Conservation (phyloP, 2,329 filamentous ascomycete species). For the Colletotrichum tropicicola region DNA sequence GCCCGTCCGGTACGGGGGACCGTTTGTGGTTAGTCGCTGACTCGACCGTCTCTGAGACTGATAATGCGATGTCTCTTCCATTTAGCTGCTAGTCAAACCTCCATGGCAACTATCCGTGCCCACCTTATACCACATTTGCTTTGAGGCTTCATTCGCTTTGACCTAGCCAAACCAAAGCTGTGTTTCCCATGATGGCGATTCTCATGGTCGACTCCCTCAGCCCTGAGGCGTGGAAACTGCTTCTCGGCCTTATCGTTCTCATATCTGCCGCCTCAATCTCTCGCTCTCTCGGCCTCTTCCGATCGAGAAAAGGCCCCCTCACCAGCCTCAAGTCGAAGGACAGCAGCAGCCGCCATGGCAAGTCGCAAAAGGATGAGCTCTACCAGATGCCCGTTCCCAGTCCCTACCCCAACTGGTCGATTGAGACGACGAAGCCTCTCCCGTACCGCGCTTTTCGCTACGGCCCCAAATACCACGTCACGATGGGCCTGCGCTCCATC, state of each 20-base stretch:
- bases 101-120: neutral
- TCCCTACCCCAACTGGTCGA: conserved; percentile 75
- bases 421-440: conserved; percentile 74
- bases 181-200: conserved; percentile 2
- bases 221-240: conserved; percentile 6
- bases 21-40: neutral
- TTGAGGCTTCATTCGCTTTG: neutral
- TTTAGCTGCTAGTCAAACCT: no score
- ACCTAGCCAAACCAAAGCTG: no score
- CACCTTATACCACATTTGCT: neutral
- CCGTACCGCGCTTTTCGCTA: conserved; percentile 83
- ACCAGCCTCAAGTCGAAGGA: neutral
- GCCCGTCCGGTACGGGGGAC: neutral
- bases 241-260: conserved; percentile 10
- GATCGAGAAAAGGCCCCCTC: neutral
- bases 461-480: conserved; percentile 79
- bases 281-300: neutral
- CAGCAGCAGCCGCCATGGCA: neutral
- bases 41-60: neutral
- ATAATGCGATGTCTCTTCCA: neutral
- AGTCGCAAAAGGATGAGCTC: neutral
- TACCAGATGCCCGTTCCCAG: conserved; percentile 68
- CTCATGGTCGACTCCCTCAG: neutral
- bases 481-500: conserved; percentile 79
- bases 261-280: neutral